phyloP scores from a whole-genome alignment of 805 yeast genomes.

The Myxozyma nipponensis region DNA sequence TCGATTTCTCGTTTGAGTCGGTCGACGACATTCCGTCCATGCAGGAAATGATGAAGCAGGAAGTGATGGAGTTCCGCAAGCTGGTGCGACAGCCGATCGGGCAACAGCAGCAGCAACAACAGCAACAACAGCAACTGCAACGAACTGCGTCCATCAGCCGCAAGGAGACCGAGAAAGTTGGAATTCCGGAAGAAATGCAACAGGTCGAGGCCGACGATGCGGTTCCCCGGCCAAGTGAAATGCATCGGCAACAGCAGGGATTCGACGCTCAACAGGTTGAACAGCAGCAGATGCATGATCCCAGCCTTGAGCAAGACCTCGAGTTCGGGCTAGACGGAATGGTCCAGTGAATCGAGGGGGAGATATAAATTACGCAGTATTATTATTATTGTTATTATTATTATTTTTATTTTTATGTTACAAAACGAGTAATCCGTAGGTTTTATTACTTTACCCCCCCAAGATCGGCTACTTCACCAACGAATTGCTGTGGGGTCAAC shows the following conservation, averaged over 20 bases:
- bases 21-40: constrained; percentile 73
- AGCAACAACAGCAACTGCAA: constrained; percentile 45
- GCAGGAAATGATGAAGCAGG: constrained; percentile 73
- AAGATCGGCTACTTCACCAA: constrained; percentile 59
- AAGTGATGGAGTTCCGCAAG: constrained; percentile 71
- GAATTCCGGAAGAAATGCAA: constrained; percentile 32
- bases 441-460: too few species aligned
- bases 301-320: constrained; percentile 58
- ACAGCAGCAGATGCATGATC: constrained; percentile 30
- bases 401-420: background rate
- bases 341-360: background rate
- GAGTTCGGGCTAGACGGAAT: constrained; percentile 63
- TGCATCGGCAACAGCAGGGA: constrained; percentile 24
- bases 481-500: constrained; percentile 63
- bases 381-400: background rate
- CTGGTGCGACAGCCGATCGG: constrained; percentile 74
- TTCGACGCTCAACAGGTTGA: constrained; percentile 44
- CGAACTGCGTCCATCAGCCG: constrained; percentile 23
- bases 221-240: constrained; percentile 31
- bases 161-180: constrained; percentile 19
- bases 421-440: too few species aligned
- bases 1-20: constrained; percentile 83
- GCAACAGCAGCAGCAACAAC: constrained; percentile 45
- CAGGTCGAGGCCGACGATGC: constrained; percentile 36
- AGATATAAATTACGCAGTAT: background rate